A percentile compares a stretch with the other conserved stretches of the same genome.
These are phyloP conservation scores for Medicago arabica DNA, from an alignment of 306 rosid genomes.

Conservation along the genomic window DNA sequence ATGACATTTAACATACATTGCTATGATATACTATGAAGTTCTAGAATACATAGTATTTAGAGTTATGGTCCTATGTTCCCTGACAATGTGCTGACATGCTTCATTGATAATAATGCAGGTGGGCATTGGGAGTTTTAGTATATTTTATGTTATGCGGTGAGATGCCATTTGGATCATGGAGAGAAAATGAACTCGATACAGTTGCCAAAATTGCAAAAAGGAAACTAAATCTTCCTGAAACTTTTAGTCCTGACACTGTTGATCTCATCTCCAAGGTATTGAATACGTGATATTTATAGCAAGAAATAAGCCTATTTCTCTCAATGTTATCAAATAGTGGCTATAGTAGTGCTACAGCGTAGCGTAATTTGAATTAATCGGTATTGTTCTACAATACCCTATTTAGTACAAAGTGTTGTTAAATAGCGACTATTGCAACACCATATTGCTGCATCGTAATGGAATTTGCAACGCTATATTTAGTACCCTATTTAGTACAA, in stretches of 20 bases:
- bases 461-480: background rate
- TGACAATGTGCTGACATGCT: conserved; percentile 23
- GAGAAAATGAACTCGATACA: conserved; percentile 88
- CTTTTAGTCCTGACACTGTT: conserved; percentile 77
- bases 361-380: background rate
- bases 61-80: conserved; percentile 23
- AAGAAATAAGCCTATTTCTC: conserved; percentile 1
- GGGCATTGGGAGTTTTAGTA: conserved; percentile 92
- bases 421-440: background rate
- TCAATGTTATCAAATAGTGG: background rate
- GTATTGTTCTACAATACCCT: no score
- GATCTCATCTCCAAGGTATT: conserved; percentile 91
- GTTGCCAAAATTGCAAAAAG: conserved; percentile 89
- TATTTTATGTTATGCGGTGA: conserved; percentile 86
- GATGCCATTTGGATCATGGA: conserved; percentile 97
- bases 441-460: background rate
- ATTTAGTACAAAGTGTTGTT: no score
- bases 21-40: background rate
- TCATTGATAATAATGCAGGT: conserved; percentile 60
- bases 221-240: conserved; percentile 71
- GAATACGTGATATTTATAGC: conserved; percentile 31
- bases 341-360: no score
- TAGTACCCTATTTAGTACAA: no score
- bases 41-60: conserved; percentile 10
- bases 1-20: background rate